A percentile compares a stretch with the other conserved stretches of the same genome.
Conservation (phyloP, 1,284 basidiomycete genomes). For the Moesziomyces aphidis region DNA sequence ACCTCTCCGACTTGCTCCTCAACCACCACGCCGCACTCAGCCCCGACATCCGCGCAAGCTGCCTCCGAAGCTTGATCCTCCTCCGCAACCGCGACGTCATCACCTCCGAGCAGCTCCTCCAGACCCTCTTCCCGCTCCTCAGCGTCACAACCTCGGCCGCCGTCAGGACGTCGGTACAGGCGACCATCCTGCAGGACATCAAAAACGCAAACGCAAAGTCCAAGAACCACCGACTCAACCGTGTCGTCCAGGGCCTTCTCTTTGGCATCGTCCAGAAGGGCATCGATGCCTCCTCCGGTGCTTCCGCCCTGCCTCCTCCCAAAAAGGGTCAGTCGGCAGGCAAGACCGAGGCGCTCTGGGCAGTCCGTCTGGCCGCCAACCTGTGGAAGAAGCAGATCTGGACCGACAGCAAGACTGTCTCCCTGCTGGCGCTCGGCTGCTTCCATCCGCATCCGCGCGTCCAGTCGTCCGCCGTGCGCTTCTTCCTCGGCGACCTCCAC, state of each 20-base stretch:
- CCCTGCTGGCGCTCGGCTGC: constrained; percentile 90
- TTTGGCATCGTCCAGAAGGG: constrained; percentile 96
- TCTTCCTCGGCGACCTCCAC: constrained; percentile 82
- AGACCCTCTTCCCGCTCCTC: constrained; percentile 90
- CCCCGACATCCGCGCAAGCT: constrained; percentile 58
- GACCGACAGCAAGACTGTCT: constrained; percentile 92
- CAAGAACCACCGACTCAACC: constrained; percentile 95
- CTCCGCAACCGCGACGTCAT: constrained; percentile 93
- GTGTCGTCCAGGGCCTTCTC: constrained; percentile 93
- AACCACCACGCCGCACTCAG: constrained; percentile 62
- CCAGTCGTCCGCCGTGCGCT: constrained; percentile 94
- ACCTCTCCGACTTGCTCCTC: constrained; percentile 60
- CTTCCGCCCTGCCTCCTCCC: constrained; percentile 15
- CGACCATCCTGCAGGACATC: constrained; percentile 95
- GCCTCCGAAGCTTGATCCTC: constrained; percentile 73
- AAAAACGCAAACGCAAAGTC: constrained; percentile 87
- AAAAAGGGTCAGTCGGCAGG: constrained; percentile 71
- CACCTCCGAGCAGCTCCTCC: constrained; percentile 90
- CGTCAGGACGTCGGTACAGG: constrained; percentile 87
- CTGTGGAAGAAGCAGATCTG: constrained; percentile 95
- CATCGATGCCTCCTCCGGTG: constrained; percentile 70
- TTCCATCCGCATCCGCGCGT: constrained; percentile 95
- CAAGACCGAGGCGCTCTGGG: constrained; percentile 90
- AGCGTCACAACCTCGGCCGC: constrained; percentile 83
- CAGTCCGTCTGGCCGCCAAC: constrained; percentile 91